These are phyloP conservation scores for Citrus maxima DNA, from an alignment of 345 rosid species.

Conservation along the genomic window DNA sequence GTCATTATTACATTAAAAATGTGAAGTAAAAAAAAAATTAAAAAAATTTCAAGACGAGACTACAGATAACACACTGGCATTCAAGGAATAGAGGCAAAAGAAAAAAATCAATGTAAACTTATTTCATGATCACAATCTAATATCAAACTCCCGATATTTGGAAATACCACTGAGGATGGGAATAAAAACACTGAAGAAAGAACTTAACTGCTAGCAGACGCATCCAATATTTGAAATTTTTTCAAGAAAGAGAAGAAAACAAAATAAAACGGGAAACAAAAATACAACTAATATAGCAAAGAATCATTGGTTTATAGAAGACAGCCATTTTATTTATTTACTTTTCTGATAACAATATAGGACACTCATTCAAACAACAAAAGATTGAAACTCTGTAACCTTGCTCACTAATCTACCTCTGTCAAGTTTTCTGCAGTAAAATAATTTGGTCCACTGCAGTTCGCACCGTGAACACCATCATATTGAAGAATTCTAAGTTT, in stretches of 20 bases:
- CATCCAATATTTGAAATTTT: background rate
- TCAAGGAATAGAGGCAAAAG: background rate
- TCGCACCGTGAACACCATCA: slow-evolving; percentile 46
- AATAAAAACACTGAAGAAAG: background rate
- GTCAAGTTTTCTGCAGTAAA: slow-evolving; percentile 50
- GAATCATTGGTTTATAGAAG: background rate
- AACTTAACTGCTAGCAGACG: background rate
- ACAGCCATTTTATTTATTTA: background rate
- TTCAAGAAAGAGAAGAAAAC: background rate
- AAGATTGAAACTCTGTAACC: slow-evolving; percentile 14
- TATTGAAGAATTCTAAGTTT: slow-evolving; percentile 75
- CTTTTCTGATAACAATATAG: background rate
- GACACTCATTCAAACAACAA: background rate
- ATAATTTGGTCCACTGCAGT: slow-evolving; percentile 41
- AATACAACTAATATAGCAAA: background rate
- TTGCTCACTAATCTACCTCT: slow-evolving; percentile 47
- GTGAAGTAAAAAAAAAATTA: background rate
- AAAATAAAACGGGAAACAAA: background rate
- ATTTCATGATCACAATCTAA: background rate
- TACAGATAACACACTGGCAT: background rate
- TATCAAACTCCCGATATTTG: background rate
- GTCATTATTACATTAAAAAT: background rate
- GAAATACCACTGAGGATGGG: background rate
- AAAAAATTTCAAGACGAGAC: background rate
- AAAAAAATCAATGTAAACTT: background rate